phyloP scores from a whole-genome alignment of 257 asterid species.

The Solanum tarijense region DNA sequence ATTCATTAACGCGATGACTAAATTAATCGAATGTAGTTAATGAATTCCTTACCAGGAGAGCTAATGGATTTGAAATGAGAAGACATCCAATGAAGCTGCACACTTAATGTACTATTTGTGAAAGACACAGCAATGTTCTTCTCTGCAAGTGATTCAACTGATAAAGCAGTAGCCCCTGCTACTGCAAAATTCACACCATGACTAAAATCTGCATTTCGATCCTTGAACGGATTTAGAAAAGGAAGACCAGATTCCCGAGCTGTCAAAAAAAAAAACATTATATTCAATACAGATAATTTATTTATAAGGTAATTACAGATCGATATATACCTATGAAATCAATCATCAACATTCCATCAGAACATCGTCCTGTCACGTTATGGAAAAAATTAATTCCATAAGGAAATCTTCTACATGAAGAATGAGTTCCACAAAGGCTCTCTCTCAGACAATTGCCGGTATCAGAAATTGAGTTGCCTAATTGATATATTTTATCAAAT shows the following conservation, averaged over 20 bases:
- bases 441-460: slow-evolving; percentile 15
- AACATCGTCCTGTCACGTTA: slow-evolving; percentile 6
- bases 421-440: not conserved
- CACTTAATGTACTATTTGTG: slow-evolving; percentile 6
- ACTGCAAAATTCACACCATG: slow-evolving; percentile 16
- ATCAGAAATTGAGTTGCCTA: slow-evolving; percentile 16
- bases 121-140: not conserved
- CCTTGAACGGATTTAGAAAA: not conserved
- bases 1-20: not conserved
- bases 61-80: slow-evolving; percentile 6
- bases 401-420: slow-evolving; percentile 3
- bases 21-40: not conserved
- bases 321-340: slow-evolving; percentile 6
- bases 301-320: not conserved
- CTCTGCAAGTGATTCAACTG: not conserved
- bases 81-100: slow-evolving; percentile 10
- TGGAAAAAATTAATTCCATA: slow-evolving; percentile 2
- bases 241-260: slow-evolving; percentile 10
- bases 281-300: not conserved
- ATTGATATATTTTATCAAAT: slow-evolving; percentile 5
- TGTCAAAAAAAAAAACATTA: not conserved
- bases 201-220: not conserved
- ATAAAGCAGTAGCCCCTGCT: slow-evolving; percentile 15
- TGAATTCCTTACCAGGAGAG: not conserved
- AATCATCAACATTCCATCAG: slow-evolving; percentile 8